Evolutionary conservation across 345 rosid species (phyloP), one percentile per base, ranked within the genome.

Genomic region (Dovyalis caffra): DNA sequence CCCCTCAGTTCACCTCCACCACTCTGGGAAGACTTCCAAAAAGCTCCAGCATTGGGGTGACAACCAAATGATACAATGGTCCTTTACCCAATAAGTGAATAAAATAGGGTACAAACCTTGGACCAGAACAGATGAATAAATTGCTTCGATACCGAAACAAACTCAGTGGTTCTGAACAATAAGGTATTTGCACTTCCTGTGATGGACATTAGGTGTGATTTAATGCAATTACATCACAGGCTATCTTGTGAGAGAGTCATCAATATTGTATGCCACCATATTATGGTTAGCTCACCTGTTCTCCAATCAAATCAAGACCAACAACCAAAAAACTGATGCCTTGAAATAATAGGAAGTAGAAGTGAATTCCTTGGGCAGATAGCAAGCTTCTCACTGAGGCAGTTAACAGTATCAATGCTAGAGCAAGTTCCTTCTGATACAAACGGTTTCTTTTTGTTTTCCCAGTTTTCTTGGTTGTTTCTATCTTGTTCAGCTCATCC

Each of bases 281-380:
- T 14, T 4, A 43, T 1, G 12, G 29, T 84, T 75, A 90, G 75
- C 90, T 91, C 51, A 93, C 90, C 83, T 91, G 98, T 77, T 93
- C 98, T 49, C 98, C 98, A 1, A 93, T 93, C 88, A 93, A 79
- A 83, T 93, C 97, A 8, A 93, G 97, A 72, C 98, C 98, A 8
- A 93, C 97, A 9, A 87, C 86, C 2, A 93, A 85, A 73, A 93
- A 93, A 73, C 88, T 86, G 70, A 91, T 79, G 63, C 98, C 98
- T 84, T 93, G 98, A 82, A 91, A 93, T 76, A 93, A 82, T 11
- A 93, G 90, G 79, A 93, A 93, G 82, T 91, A 93, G 84, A 91
- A 91, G 78, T 93, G 98, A 21, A 93, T 86, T 58, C 98, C 98
- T 69, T 90, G 97, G 0, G 98, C 98, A 15, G 97, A 88, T 77